A percentile compares a stretch with the other conserved stretches of the same genome.
Conservation (phyloP, 768 basidiomycete genomes). For the Tricholomella constricta region DNA sequence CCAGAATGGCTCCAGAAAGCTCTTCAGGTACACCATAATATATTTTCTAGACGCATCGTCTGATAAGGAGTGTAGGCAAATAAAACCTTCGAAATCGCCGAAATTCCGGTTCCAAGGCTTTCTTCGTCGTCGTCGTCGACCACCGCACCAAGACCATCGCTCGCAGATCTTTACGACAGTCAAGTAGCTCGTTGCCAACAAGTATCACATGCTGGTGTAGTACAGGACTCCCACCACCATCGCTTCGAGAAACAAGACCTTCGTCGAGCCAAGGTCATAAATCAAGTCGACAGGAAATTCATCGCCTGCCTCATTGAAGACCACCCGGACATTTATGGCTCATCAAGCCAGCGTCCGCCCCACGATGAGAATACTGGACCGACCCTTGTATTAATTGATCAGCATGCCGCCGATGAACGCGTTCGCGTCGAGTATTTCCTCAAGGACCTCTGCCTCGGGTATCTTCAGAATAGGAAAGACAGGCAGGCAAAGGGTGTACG, state of each 20-base stretch:
- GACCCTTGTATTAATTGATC: slow-evolving; percentile 82
- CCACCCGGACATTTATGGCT: slow-evolving; percentile 15
- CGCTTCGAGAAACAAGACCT: slow-evolving; percentile 59
- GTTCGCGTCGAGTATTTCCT: slow-evolving; percentile 87
- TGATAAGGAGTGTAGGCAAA: slow-evolving; percentile 48
- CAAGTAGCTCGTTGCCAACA: neutral
- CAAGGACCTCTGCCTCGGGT: slow-evolving; percentile 71
- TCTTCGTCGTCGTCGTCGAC: slow-evolving; percentile 9
- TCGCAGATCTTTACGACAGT: neutral
- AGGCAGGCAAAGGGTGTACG: slow-evolving; percentile 34
- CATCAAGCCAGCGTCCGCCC: slow-evolving; percentile 7
- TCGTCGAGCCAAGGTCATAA: slow-evolving; percentile 58
- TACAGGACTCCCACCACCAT: slow-evolving; percentile 24
- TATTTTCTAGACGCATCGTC: neutral
- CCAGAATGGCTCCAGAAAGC: slow-evolving; percentile 70
- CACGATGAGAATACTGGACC: slow-evolving; percentile 11
- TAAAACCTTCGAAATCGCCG: slow-evolving; percentile 49
- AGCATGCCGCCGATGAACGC: slow-evolving; percentile 98
- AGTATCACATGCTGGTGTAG: slow-evolving; percentile 2
- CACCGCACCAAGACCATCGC: neutral
- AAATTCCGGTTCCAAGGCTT: slow-evolving; percentile 48
- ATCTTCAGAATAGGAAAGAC: slow-evolving; percentile 44
- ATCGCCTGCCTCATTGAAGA: slow-evolving; percentile 67
- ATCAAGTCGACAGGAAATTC: slow-evolving; percentile 91
- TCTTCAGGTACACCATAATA: slow-evolving; percentile 52